Evolutionary conservation across 2,329 filamentous ascomycete genomes (phyloP).

Genomic region (Exophiala sp.): DNA sequence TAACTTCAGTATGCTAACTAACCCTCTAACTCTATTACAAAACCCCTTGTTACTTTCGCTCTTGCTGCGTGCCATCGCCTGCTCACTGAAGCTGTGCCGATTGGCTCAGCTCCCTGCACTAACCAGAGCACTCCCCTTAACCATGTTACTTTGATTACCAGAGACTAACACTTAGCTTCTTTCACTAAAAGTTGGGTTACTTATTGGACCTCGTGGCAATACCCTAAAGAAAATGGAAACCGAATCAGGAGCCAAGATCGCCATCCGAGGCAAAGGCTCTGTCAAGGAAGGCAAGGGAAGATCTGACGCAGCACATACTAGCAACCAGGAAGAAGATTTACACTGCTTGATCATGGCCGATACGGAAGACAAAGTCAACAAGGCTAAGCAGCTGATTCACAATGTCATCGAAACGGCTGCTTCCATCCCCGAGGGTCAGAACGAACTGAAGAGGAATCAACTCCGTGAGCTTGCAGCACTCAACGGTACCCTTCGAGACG

Average conservation of each 20-base stretch:
- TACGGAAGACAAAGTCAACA: conserved; percentile 98
- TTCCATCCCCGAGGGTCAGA: conserved; percentile 96
- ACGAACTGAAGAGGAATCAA: conserved; percentile 98
- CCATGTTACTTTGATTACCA: conserved; percentile 33
- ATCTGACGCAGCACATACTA: conserved; percentile 97
- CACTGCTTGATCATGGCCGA: conserved; percentile 99
- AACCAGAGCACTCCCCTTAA: conserved; percentile 34
- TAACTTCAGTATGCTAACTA: conserved; percentile 99
- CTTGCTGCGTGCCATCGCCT: conserved; percentile 30
- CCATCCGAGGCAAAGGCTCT: conserved; percentile 98
- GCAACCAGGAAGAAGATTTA: conserved; percentile 99
- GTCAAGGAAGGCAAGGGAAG: conserved; percentile 99
- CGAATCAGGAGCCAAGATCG: conserved; percentile 96
- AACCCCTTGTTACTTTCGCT: conserved; percentile 43
- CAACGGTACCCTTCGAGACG: conserved; percentile 97
- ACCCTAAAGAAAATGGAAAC: conserved; percentile 99
- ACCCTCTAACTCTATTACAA: conserved; percentile 83
- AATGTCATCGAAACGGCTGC: conserved; percentile 98
- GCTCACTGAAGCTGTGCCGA: conserved; percentile 14
- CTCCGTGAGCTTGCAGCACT: conserved; percentile 94
- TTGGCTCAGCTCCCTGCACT: conserved; percentile 31
- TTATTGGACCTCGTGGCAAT: conserved; percentile 99
- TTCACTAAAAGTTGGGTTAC: conserved; percentile 93
- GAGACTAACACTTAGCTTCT: conserved; percentile 87
- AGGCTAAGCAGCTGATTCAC: conserved; percentile 96